These are phyloP conservation scores for Scedosporium apiospermum DNA, from an alignment of 2,329 filamentous ascomycete species.

Conservation along the genomic window DNA sequence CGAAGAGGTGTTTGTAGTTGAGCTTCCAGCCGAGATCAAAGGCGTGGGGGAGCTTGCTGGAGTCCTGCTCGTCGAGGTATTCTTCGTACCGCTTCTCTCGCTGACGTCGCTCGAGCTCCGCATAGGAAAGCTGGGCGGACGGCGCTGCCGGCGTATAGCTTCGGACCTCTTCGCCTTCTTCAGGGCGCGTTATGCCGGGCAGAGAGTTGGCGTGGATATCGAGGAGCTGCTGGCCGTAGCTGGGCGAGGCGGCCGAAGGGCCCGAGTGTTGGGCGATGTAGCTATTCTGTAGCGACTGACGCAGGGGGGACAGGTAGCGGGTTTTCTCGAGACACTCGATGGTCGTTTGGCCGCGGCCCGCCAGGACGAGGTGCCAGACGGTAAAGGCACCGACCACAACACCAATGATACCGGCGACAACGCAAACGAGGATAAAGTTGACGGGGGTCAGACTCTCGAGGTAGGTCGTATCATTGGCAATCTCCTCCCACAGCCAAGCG, in stretches of 20 bases:
- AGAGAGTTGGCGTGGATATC: conserved; percentile 76
- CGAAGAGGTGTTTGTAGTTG: conserved; percentile 78
- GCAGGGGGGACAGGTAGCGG: conserved; percentile 67
- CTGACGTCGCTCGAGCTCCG: conserved; percentile 45
- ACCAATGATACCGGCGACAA: conserved; percentile 84
- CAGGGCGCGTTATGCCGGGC: conserved; percentile 68
- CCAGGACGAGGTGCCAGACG: conserved; percentile 80
- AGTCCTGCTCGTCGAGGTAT: conserved; percentile 87
- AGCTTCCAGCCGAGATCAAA: conserved; percentile 81
- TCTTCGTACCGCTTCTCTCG: conserved; percentile 48
- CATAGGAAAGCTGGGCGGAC: conserved; percentile 40
- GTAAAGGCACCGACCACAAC: conserved; percentile 86
- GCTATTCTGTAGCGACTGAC: conserved; percentile 58
- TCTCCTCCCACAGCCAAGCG: conserved; percentile 77
- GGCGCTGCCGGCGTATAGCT: conserved; percentile 20
- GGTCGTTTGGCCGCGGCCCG: conserved; percentile 73
- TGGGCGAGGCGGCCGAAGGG: conserved; percentile 40
- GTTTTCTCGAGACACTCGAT: conserved; percentile 97
- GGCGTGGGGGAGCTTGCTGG: conserved; percentile 78
- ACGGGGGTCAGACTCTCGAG: conserved; percentile 73
- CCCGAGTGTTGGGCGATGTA: conserved; percentile 46
- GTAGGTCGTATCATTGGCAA: conserved; percentile 61
- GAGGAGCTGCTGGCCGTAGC: conserved; percentile 62
- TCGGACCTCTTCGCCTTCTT: conserved; percentile 64
- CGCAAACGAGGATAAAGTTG: conserved; percentile 81